Conservation (phyloP, 23 red algal genomes). For the Gracilariopsis chorda region DNA sequence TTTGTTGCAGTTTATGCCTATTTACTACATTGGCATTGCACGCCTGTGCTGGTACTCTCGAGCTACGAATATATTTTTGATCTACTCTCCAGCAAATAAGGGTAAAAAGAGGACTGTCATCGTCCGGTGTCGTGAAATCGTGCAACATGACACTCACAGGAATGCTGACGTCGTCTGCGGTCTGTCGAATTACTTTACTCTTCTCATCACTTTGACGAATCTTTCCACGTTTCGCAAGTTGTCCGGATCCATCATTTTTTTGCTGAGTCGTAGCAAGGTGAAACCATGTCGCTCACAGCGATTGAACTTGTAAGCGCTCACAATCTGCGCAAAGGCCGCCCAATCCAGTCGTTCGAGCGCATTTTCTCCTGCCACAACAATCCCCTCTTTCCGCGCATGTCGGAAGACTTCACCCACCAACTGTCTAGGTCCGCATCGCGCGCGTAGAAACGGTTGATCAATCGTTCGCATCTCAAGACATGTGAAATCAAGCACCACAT, state of each 20-base stretch:
- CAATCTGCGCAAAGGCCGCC: slow-evolving; percentile 69
- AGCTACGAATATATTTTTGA: too few species aligned
- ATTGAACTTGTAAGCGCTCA: background rate
- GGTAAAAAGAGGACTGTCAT: too few species aligned
- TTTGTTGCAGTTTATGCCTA: too few species aligned
- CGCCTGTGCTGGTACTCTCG: too few species aligned
- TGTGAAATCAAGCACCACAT: slow-evolving; percentile 68
- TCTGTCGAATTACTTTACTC: too few species aligned
- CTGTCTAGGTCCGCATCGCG: slow-evolving; percentile 64
- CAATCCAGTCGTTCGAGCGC: slow-evolving; percentile 70
- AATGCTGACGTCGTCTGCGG: too few species aligned
- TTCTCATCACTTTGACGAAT: slow-evolving; percentile 51
- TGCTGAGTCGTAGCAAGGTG: slow-evolving; percentile 67
- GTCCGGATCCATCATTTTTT: slow-evolving; percentile 30
- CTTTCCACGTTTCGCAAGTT: slow-evolving; percentile 8
- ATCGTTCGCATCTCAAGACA: slow-evolving; percentile 86
- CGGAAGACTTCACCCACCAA: slow-evolving; percentile 58
- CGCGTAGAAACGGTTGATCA: slow-evolving; percentile 49
- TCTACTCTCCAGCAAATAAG: too few species aligned
- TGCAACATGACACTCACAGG: too few species aligned
- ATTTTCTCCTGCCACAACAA: slow-evolving; percentile 84
- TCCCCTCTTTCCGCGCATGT: slow-evolving; percentile 21
- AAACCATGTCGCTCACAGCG: slow-evolving; percentile 43
- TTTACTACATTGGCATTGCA: too few species aligned
- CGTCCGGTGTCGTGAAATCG: too few species aligned